A percentile compares a stretch with the other conserved stretches of the same genome.
These are phyloP conservation scores for Heterobasidion annosum DNA, from an alignment of 1,284 basidiomycete genomes.

Conservation along the genomic window DNA sequence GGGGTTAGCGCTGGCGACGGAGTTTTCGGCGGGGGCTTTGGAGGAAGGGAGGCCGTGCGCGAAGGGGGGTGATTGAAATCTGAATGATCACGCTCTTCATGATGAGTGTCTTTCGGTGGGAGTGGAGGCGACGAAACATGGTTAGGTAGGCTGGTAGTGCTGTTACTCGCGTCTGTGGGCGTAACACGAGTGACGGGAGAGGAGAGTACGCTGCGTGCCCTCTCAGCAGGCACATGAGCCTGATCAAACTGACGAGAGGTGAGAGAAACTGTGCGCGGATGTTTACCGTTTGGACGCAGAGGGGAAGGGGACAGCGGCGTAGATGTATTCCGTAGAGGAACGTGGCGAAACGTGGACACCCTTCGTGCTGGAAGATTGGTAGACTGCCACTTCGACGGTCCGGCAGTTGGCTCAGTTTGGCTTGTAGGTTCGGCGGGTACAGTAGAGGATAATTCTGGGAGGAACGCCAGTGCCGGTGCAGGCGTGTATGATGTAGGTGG, in stretches of 20 bases:
- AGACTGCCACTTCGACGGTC: conserved; percentile 6
- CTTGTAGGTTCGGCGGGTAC: neutral
- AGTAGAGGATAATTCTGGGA: neutral
- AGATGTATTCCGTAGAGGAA: conserved; percentile 33
- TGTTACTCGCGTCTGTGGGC: neutral
- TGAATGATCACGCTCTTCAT: conserved; percentile 11
- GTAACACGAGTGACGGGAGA: neutral
- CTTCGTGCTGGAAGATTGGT: conserved; percentile 22
- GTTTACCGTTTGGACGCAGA: conserved; percentile 22
- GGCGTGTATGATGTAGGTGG: neutral
- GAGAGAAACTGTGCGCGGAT: conserved; percentile 15
- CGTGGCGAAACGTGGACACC: conserved; percentile 50
- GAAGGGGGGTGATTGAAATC: conserved; percentile 7
- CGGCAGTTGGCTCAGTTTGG: conserved; percentile 10
- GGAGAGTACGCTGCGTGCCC: conserved; percentile 5
- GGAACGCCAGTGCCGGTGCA: neutral
- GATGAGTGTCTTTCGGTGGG: conserved; percentile 10
- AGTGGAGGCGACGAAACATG: conserved; percentile 1
- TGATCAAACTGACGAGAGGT: conserved; percentile 14
- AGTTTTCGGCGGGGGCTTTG: neutral
- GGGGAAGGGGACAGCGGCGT: conserved; percentile 29
- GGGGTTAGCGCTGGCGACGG: conserved; percentile 5
- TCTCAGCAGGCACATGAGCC: conserved; percentile 4
- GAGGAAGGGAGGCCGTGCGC: conserved; percentile 1
- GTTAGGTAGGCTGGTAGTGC: neutral